A percentile compares a stretch with the other conserved stretches of the same genome.
These are phyloP conservation scores for Lactarius sp. DNA, from an alignment of 768 basidiomycete species.

Conservation along the genomic window DNA sequence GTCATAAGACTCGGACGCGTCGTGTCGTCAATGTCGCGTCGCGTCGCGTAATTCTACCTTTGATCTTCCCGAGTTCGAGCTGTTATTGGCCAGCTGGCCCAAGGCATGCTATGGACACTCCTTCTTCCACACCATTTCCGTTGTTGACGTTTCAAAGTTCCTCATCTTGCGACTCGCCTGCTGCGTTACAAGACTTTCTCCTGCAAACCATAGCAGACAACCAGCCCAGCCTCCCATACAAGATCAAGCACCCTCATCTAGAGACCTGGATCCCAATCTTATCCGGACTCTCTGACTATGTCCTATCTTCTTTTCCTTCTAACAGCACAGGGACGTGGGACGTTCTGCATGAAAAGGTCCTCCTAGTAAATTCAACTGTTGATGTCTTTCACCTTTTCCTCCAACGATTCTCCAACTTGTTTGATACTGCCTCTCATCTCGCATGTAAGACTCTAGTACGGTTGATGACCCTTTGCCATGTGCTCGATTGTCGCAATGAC, in stretches of 20 bases:
- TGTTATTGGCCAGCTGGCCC: not conserved
- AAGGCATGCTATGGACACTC: conserved; percentile 17
- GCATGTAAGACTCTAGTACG: conserved; percentile 47
- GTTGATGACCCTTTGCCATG: conserved; percentile 49
- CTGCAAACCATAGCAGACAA: conserved; percentile 21
- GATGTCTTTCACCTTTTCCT: conserved; percentile 47
- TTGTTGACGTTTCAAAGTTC: conserved; percentile 23
- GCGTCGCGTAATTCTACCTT: conserved; percentile 15
- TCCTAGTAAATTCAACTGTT: conserved; percentile 49
- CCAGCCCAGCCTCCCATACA: conserved; percentile 10
- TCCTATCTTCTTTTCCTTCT: conserved; percentile 51
- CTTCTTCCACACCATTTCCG: conserved; percentile 22
- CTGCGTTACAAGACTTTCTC: conserved; percentile 25
- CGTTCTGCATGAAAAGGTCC: conserved; percentile 52
- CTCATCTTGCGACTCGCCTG: conserved; percentile 17
- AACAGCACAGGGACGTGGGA: conserved; percentile 48
- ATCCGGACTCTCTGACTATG: conserved; percentile 42
- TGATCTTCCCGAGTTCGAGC: not conserved
- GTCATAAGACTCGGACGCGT: not conserved
- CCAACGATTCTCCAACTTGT: conserved; percentile 50
- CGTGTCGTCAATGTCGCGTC: conserved; percentile 1
- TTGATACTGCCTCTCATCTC: conserved; percentile 40
- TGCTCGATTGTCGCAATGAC: conserved; percentile 57
- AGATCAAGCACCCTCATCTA: conserved; percentile 31
- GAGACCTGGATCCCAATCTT: conserved; percentile 48